Evolutionary conservation across 352 stramenopile genomes (phyloP), one percentile per base, ranked within the genome.

Genomic region (Plasmopara halstedii): DNA sequence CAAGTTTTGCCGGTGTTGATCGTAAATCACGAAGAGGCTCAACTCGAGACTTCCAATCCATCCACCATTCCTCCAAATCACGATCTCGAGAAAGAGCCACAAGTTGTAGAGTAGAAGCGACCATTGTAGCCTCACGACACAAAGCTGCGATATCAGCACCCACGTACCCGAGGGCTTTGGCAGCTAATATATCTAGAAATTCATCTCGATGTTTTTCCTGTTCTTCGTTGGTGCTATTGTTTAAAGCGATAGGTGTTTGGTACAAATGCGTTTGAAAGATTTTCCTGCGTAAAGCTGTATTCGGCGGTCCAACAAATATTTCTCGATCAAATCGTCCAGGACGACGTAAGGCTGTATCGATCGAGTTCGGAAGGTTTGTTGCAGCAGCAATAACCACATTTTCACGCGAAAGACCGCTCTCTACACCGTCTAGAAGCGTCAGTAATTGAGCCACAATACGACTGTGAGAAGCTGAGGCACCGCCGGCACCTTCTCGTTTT

Each of bases 381-480:
- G 94, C 92, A 15, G 82, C 95, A 32, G 98, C 77, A 18, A 99
- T 85, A 7, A 98, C 75, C 10, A 98, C 86, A 48, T 97, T 94
- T 5, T 75, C 86, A 20, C 40, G 61, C 13, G 44, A 53, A 0
- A 56, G 11, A 8, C 52, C 43, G 4, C 60, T 45, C 33, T 97
- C 92, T 0, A 95, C 67, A 7, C 88, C 94, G 58, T 99, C 95
- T 58, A 98, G 87, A 18, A 98, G 60, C 36, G 94, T 98, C 15
- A 99, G 64, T 17, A 99, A 53, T 58, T 98, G 94, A 5, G 91
- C 94, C 6, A 99, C 93, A 9, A 98, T 82, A 19, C 77, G 68
- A 34, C 65, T 87, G 54, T 87, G 67, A 2, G 68, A 62, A 21
- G 60, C 63, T 13, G 60, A 65, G 13, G 48, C 33, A 20, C 64